These are phyloP conservation scores for Coemansia nantahalensis DNA, from an alignment of 192 early-diverging fungal species.

Conservation along the genomic window DNA sequence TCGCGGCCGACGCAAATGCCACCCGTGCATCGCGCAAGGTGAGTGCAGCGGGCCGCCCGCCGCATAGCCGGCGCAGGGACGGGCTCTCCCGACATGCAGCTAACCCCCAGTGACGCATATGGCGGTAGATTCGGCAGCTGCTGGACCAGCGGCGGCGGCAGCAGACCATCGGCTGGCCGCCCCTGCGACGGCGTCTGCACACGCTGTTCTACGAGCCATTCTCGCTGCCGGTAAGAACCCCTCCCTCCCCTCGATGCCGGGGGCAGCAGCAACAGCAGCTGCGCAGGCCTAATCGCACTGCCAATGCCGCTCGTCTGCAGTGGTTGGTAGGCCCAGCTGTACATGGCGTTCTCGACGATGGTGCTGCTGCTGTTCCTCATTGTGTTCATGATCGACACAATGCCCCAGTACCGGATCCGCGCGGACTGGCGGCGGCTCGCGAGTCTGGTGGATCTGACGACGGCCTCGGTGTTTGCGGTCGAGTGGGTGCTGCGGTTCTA, in stretches of 20 bases:
- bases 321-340: slow-evolving; percentile 44
- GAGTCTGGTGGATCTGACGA: slow-evolving; percentile 28
- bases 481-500: slow-evolving; percentile 49
- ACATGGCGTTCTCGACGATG: slow-evolving; percentile 35
- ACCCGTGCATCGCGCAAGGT: slow-evolving; percentile 13
- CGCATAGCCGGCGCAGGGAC: no score
- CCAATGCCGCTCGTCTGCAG: no score
- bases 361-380: slow-evolving; percentile 49
- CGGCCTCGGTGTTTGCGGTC: slow-evolving; percentile 35
- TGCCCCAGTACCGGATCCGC: slow-evolving; percentile 42
- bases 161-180: slow-evolving; percentile 30
- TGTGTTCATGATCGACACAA: slow-evolving; percentile 52
- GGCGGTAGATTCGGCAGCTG: slow-evolving; percentile 45
- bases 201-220: slow-evolving; percentile 46
- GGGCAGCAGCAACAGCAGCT: not conserved
- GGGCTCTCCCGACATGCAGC: no score
- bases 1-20: slow-evolving; percentile 9
- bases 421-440: slow-evolving; percentile 34
- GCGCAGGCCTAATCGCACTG: no score
- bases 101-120: no score
- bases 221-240: slow-evolving; percentile 27
- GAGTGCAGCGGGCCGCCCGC: no score
- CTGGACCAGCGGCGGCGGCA: slow-evolving; percentile 31
- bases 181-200: slow-evolving; percentile 25
- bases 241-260: not conserved